A percentile compares a stretch with the other conserved stretches of the same genome.
Evolutionary conservation across 768 basidiomycete genomes (phyloP).

Genomic region (Mycena indigotica): DNA sequence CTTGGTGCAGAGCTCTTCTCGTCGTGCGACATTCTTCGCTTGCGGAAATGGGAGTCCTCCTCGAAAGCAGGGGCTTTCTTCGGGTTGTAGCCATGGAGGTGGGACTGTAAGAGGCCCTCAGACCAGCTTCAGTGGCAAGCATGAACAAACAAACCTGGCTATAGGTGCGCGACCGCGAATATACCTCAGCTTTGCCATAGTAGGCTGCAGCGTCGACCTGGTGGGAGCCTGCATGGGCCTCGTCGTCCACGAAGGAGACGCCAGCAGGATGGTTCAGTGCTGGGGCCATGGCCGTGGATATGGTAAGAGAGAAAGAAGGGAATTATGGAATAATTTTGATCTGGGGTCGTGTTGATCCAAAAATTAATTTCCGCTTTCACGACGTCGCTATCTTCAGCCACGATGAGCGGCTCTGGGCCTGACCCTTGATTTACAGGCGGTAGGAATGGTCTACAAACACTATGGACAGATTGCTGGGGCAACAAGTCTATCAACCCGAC

Average conservation of each 20-base stretch:
- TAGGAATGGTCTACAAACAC: background rate
- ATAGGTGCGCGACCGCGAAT: conserved; percentile 84
- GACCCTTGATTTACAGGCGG: background rate
- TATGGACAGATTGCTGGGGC: background rate
- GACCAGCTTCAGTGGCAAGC: conserved; percentile 12
- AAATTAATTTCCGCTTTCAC: background rate
- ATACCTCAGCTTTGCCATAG: conserved; percentile 79
- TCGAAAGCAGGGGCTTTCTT: conserved; percentile 73
- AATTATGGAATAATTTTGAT: background rate
- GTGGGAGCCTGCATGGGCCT: conserved; percentile 48
- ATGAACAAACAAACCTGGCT: conserved; percentile 58
- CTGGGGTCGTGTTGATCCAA: background rate
- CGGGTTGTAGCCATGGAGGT: conserved; percentile 72
- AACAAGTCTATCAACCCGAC: background rate
- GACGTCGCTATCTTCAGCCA: background rate
- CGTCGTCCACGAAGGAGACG: conserved; percentile 69
- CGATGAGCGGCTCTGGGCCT: background rate
- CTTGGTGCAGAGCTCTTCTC: conserved; percentile 83
- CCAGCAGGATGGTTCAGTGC: conserved; percentile 62
- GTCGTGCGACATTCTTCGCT: conserved; percentile 89
- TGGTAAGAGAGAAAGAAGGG: conserved; percentile 7
- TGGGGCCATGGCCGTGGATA: conserved; percentile 63
- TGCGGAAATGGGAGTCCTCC: conserved; percentile 71
- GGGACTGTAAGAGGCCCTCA: conserved; percentile 49
- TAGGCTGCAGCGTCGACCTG: conserved; percentile 78